phyloP scores from a whole-genome alignment of 345 rosid genomes.

The Salix caprea region DNA sequence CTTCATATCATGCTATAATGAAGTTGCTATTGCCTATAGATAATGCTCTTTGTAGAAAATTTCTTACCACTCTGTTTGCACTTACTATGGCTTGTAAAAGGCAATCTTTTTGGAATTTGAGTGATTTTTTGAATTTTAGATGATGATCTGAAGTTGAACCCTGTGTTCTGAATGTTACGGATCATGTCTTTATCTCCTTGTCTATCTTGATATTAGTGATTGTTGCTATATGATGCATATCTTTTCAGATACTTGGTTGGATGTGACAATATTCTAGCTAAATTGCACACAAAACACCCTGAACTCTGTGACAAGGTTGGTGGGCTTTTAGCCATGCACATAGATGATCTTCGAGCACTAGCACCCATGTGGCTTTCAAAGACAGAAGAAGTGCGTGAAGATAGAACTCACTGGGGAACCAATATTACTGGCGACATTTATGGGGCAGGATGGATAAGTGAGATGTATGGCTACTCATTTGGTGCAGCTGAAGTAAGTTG shows the following conservation, averaged over 20 bases:
- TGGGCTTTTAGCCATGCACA: constrained; percentile 96
- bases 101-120: not conserved
- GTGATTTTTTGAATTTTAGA: not conserved
- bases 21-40: not conserved
- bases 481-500: constrained; percentile 89
- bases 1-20: not conserved
- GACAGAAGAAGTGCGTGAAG: constrained; percentile 95
- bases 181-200: not conserved
- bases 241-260: constrained; percentile 77
- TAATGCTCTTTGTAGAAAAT: not conserved
- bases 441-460: constrained; percentile 94
- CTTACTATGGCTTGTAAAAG: not conserved
- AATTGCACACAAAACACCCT: constrained; percentile 76
- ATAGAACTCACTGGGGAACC: constrained; percentile 88
- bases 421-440: constrained; percentile 97
- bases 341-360: constrained; percentile 81
- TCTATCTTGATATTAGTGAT: not conserved
- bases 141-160: constrained; percentile 2
- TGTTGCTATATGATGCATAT: constrained; percentile 2
- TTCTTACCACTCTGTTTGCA: constrained; percentile 3
- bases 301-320: constrained; percentile 95
- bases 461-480: constrained; percentile 99
- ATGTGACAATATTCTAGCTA: constrained; percentile 81
- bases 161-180: not conserved
- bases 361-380: constrained; percentile 97